These are phyloP conservation scores for Umbellularia californica DNA, from an alignment of 164 flowering plant species.

Conservation along the genomic window DNA sequence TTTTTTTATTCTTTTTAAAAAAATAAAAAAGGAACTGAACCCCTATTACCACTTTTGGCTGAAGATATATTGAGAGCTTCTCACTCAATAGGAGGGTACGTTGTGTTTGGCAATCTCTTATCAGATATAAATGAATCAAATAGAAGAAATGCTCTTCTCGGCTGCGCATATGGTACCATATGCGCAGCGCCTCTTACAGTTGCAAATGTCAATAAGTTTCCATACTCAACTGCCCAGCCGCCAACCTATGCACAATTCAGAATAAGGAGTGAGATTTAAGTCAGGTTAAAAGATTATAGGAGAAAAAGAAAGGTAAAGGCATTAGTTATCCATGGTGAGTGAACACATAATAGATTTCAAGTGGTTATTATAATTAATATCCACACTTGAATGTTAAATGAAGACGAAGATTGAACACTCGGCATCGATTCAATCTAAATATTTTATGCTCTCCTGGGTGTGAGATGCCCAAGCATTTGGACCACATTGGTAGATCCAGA, in stretches of 20 bases:
- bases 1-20: background rate
- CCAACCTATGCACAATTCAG: slow-evolving; percentile 52
- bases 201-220: slow-evolving; percentile 77
- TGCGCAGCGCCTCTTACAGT: slow-evolving; percentile 98
- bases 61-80: too few species aligned
- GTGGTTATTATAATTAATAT: too few species aligned
- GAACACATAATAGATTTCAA: too few species aligned
- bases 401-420: too few species aligned
- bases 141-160: slow-evolving; percentile 78
- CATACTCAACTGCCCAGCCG: slow-evolving; percentile 92
- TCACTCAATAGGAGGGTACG: slow-evolving; percentile 34
- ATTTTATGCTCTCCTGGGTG: too few species aligned
- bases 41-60: too few species aligned
- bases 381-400: too few species aligned
- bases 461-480: too few species aligned
- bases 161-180: slow-evolving; percentile 96
- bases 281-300: background rate
- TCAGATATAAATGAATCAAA: slow-evolving; percentile 71
- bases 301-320: background rate
- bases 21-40: too few species aligned
- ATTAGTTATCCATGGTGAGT: too few species aligned
- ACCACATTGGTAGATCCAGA: too few species aligned
- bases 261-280: background rate
- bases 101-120: slow-evolving; percentile 64
- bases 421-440: too few species aligned